Percentiles rank a stretch among this genome's conserved stretches.
Evolutionary conservation across 1,284 basidiomycete genomes (phyloP).

Genomic region (Ganoderma multipileum): DNA sequence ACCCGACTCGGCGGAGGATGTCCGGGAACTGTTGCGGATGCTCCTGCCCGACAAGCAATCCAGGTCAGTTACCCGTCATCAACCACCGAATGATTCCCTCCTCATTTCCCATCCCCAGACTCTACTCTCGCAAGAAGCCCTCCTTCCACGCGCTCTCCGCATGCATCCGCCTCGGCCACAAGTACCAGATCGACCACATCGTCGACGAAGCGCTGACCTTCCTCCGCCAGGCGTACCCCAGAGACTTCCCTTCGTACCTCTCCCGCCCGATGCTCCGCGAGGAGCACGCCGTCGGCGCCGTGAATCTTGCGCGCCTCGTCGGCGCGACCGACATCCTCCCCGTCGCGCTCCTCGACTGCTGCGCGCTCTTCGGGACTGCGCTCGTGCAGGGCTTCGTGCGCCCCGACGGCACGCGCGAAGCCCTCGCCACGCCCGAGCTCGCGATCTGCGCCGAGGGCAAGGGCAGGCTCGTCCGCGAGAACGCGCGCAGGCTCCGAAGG

Average conservation of each 20-base stretch:
- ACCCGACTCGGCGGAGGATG: background rate
- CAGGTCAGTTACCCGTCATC: background rate
- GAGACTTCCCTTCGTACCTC: constrained; percentile 2
- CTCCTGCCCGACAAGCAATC: constrained; percentile 1
- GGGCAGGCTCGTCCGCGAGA: background rate
- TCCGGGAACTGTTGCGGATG: constrained; percentile 5
- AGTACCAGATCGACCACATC: constrained; percentile 10
- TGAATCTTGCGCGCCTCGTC: constrained; percentile 4
- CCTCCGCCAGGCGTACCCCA: background rate
- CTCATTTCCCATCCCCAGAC: background rate
- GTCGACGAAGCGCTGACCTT: background rate
- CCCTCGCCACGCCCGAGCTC: constrained; percentile 4
- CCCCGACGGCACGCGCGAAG: constrained; percentile 10
- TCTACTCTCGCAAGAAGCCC: background rate
- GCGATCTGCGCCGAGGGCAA: constrained; percentile 3
- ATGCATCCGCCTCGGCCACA: constrained; percentile 10
- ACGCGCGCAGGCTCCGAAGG: background rate
- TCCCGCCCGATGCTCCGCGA: constrained; percentile 4
- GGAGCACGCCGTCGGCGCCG: constrained; percentile 8
- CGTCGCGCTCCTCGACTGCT: background rate
- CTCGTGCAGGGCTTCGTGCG: constrained; percentile 12
- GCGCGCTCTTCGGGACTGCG: background rate
- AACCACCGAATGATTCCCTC: background rate
- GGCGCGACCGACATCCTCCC: background rate
- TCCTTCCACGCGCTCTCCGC: constrained; percentile 4